A percentile compares a stretch with the other conserved stretches of the same genome.
Evolutionary conservation across 768 basidiomycete genomes (phyloP).

Genomic region (Dioszegia hungarica): DNA sequence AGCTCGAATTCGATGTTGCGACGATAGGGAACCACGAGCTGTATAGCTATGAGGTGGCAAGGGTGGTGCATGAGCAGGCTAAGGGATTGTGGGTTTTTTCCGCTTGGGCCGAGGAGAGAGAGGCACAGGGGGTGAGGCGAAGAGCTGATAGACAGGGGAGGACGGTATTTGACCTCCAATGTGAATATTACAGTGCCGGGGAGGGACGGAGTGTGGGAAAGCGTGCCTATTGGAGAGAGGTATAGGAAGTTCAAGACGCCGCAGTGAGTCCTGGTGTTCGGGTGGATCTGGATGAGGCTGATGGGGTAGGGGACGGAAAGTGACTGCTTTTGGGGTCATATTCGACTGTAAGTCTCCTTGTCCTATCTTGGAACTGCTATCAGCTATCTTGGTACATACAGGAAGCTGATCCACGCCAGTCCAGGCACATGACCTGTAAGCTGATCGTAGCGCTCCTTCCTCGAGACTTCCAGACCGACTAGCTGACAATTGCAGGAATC

Average conservation of each 20-base stretch:
- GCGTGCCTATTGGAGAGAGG: constrained; percentile 52
- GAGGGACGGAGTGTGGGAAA: constrained; percentile 43
- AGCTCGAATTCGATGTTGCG: constrained; percentile 74
- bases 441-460: not conserved
- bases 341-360: constrained; percentile 57
- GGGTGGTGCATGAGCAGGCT: constrained; percentile 25
- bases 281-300: not conserved
- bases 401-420: constrained; percentile 11
- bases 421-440: constrained; percentile 53
- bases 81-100: constrained; percentile 31
- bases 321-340: constrained; percentile 75
- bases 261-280: constrained; percentile 53
- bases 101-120: not conserved
- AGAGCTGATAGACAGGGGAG: constrained; percentile 52
- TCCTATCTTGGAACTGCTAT: not conserved
- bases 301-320: constrained; percentile 57
- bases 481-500: constrained; percentile 51
- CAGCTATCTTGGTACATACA: not conserved
- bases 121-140: no score
- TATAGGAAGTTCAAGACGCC: constrained; percentile 69
- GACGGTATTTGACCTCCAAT: constrained; percentile 76
- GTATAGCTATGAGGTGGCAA: constrained; percentile 53
- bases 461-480: not conserved
- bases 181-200: constrained; percentile 71
- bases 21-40: constrained; percentile 86